phyloP scores from a whole-genome alignment of 306 rosid species.

The Vicia sativa region DNA sequence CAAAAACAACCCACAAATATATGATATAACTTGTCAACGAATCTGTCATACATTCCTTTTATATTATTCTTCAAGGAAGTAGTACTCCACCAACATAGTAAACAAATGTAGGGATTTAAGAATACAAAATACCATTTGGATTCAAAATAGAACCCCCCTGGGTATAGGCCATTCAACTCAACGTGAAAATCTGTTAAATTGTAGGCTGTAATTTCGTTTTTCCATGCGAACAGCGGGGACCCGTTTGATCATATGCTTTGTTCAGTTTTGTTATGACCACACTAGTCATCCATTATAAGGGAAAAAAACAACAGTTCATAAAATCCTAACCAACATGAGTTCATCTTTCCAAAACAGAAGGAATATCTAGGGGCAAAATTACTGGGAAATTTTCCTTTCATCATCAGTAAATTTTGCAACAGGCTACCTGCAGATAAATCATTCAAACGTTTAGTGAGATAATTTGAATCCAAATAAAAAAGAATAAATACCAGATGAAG shows the following conservation, averaged over 20 bases:
- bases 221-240: slow-evolving; percentile 46
- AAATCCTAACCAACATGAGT: slow-evolving; percentile 48
- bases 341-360: slow-evolving; percentile 47
- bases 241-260: slow-evolving; percentile 37
- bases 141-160: slow-evolving; percentile 45
- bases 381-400: slow-evolving; percentile 46
- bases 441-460: slow-evolving; percentile 26
- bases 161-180: slow-evolving; percentile 45
- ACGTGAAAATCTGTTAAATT: slow-evolving; percentile 53
- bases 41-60: slow-evolving; percentile 39
- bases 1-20: slow-evolving; percentile 39
- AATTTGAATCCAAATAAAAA: slow-evolving; percentile 17
- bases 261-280: slow-evolving; percentile 41
- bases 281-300: slow-evolving; percentile 42
- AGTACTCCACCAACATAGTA: slow-evolving; percentile 36
- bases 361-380: slow-evolving; percentile 43
- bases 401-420: slow-evolving; percentile 53
- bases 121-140: slow-evolving; percentile 44
- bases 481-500: slow-evolving; percentile 29
- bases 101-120: slow-evolving; percentile 42
- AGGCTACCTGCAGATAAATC: slow-evolving; percentile 57
- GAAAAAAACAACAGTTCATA: slow-evolving; percentile 37
- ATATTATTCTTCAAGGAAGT: slow-evolving; percentile 34
- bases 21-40: slow-evolving; percentile 28
- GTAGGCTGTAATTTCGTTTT: slow-evolving; percentile 44